Base-by-base conservation (phyloP, 768 basidiomycete species). In the Kwoniella dendrophila region DNA sequence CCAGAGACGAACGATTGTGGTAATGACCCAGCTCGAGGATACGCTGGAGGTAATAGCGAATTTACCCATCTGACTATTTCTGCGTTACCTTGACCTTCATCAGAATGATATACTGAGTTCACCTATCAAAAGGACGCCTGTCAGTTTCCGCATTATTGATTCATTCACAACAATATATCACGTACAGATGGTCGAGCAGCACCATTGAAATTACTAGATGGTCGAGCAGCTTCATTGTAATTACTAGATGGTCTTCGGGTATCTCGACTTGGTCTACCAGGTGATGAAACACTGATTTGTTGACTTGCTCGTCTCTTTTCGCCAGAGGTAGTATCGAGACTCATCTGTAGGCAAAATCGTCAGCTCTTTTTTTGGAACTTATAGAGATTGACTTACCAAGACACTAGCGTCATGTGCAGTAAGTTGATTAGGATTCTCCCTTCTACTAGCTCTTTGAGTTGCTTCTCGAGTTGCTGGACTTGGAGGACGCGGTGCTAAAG, bases 401-500 rank as follows among this genome's bases (percentile, higher is more conserved):
- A 73, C 66, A 41, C 66, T 73, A 3, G 74, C 74, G 52, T 76
- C 74, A 40, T 72, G 65, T n/a, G 72, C 74, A 2, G 79, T 80
- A 16, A 96, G 83, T 70, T 89, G 87, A 74, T 88, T 87, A 1
- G 89, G 86, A 71, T 96, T 89, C 75, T 92, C 90, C 51, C 92
- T 83, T 20, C 92, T 86, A 50, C 90, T 82, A 0, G 92, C 90
- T 43, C 87, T 86, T 78, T 97, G 94, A 0, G 89, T 91, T 1
- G 92, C 92, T 20, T 86, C 91, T 16, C 92, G 87, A 14, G 89
- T 88, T 0, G 86, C 83, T 0, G 96, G 96, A 0, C 93, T 95
- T 0, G 96, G 95, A 0, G 96, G 96, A 12, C 95, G 85, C 1
- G 95, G 94, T 71, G 90, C 92, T 92, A 98, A 92, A 1, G 93